These are phyloP conservation scores for Cryptomeria japonica DNA, from an alignment of 75 land plant genomes.

Conservation along the genomic window DNA sequence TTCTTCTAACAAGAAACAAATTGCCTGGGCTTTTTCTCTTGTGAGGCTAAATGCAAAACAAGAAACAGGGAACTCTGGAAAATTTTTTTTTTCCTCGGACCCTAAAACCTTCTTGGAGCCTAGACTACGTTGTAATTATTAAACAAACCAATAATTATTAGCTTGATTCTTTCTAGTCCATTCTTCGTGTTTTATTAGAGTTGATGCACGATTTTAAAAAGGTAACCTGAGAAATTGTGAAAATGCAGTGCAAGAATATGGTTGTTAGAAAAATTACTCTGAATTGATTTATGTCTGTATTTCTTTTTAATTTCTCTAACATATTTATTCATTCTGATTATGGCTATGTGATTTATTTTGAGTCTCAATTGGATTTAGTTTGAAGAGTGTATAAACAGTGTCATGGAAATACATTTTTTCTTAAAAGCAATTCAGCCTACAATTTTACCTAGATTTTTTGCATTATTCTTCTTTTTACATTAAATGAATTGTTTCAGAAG, in stretches of 20 bases:
- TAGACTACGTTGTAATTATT: background rate
- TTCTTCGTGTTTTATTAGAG: background rate
- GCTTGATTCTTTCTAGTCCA: background rate
- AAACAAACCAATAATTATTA: background rate
- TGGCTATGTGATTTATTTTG: background rate
- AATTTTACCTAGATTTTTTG: no score
- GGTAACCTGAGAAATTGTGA: background rate
- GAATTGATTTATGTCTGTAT: background rate
- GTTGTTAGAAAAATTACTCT: background rate
- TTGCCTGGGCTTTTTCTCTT: background rate
- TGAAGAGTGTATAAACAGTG: background rate
- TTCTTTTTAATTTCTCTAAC: background rate
- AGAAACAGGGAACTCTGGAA: background rate
- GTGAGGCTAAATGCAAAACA: background rate
- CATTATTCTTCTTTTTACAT: background rate
- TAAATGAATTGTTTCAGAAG: background rate
- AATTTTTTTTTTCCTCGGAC: background rate
- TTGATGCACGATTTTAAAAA: background rate
- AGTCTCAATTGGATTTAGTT: background rate
- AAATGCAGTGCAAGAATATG: background rate
- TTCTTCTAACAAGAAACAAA: background rate
- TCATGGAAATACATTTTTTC: background rate
- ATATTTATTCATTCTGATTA: no score
- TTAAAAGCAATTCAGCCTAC: background rate
- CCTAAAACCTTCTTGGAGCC: background rate